Base-by-base conservation (phyloP, 1,139 yeast genomes). In the Blastobotrys malaysiensis region DNA sequence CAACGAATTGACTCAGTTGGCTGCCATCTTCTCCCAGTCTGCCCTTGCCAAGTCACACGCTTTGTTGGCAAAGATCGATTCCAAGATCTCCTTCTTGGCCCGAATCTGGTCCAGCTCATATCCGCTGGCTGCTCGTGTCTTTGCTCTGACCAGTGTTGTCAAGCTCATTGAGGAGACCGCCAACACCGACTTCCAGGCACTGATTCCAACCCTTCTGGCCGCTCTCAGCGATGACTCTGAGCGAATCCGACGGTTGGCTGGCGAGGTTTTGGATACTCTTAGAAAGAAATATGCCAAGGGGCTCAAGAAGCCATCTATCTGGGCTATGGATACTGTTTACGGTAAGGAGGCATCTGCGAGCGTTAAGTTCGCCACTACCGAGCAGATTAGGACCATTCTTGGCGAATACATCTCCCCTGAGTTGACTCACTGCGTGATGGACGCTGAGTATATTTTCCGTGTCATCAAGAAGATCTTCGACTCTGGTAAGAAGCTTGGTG, bases 381-480 rank as follows among this genome's bases (percentile, higher is more conserved):
- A 81, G 52, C 95, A 88, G 65, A 82, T 83, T 4, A 70, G 74
- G 44, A 61, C 64, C 9, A 71, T 90, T 65, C 60, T 82, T 22
- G 69, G 72, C 1, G 67, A 74, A n/a, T 58, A 60, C 26, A 69
- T 87, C 48, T 63, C 74, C 49, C 69, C 71, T 9, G 59, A 64
- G 7, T 52, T 65, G 19, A 69, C 73, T 9, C 79, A 77, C 51
- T 73, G 78, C 54, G 65, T 72, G 43, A 69, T 81, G 55, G 86
- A 82, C 59, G 68, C 70, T 46, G 66, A 71, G 20, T 78, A 75
- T 48, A 67, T 82, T 14, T 67, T 73, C 19, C 65, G 66, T 13
- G 59, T 72, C 21, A 57, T 82, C 22, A 58, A 59, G 6, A 59
- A 58, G 3, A 50, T 69, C 68, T 51, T 63, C 43, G 36, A 46